A percentile compares a stretch with the other conserved stretches of the same genome.
Evolutionary conservation across 2,329 filamentous ascomycete genomes (phyloP).

Genomic region (Hymenoscyphus fraxineus): DNA sequence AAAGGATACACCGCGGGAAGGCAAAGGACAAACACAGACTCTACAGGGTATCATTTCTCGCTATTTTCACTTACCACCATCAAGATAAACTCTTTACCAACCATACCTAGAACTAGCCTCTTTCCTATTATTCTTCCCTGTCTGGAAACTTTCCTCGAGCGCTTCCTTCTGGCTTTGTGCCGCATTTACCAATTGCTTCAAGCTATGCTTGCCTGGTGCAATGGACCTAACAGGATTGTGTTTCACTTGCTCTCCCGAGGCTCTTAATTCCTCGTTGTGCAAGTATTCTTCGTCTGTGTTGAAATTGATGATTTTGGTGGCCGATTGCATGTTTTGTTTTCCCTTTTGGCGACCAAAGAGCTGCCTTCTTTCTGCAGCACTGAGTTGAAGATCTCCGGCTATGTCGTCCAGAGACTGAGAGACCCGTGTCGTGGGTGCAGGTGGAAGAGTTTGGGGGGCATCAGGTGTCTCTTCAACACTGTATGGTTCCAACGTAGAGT

Average conservation of each 20-base stretch:
- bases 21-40: not conserved
- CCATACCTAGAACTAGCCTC: constrained; percentile 83
- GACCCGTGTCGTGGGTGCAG: constrained; percentile 28
- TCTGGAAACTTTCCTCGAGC: constrained; percentile 86
- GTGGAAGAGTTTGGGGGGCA: constrained; percentile 24
- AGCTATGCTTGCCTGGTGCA: constrained; percentile 82
- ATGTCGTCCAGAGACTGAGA: constrained; percentile 63
- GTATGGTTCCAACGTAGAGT: constrained; percentile 13
- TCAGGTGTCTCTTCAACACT: constrained; percentile 30
- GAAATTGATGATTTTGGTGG: constrained; percentile 74
- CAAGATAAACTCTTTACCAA: constrained; percentile 51
- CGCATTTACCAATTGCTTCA: constrained; percentile 82
- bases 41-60: constrained; percentile 3
- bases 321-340: constrained; percentile 39
- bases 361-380: constrained; percentile 71
- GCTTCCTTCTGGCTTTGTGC: constrained; percentile 80
- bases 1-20: not conserved
- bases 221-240: constrained; percentile 82
- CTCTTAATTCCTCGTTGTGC: constrained; percentile 74
- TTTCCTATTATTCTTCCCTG: constrained; percentile 71
- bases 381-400: constrained; percentile 74
- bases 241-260: constrained; percentile 62
- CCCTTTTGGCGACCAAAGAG: constrained; percentile 69
- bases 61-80: not conserved
- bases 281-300: constrained; percentile 85